Base-by-base conservation (phyloP, 2,329 filamentous ascomycete genomes). In the Aspergillus ustus region DNA sequence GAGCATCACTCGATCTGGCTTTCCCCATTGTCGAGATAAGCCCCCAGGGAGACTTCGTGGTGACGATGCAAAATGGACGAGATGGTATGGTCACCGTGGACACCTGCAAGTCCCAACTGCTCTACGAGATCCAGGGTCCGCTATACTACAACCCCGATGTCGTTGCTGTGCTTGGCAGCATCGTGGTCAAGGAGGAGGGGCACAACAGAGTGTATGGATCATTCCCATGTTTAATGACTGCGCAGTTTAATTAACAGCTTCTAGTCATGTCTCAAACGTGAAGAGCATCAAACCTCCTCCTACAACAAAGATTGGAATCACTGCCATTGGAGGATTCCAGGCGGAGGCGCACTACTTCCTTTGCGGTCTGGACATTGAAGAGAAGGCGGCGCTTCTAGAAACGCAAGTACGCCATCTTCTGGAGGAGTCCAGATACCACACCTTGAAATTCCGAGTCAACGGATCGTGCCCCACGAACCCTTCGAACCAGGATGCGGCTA, bases 101-200 rank as follows among this genome's bases (percentile, higher is more conserved):
- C 31, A 82, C 80, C 0, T 75, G 79, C n/a, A 75, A 71, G 1
- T 76, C 73, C n/a, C 81, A 83, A 57, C 69, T 82, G 0, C 61
- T 83, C 2, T 82, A 81, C 63, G 78, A 81, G 66, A 74, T 81
- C 7, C 78, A 80, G 61, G 80, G 80, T 7, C 77, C 54, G 4
- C 74, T 77, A 71, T 84, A 84, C 66, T 81, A 77, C 70, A 82
- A 83, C 66, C 78, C 76, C 1, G 82, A 84, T 58, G 81, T 83
- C 5, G 80, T 75, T 0, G 82, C 82, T 0, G 61, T 79, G 17
- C 67, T 84, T 2, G 72, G 77, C 43, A 68, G 75, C 1, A 54
- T 62, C 3, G 22, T 22, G 2, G 34, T 62, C 3, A 29, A 51
- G 43, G 2, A 54, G 1, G 72, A 73, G 7, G 73, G 45, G 81